These are phyloP conservation scores for Marasmius tenuissimus DNA, from an alignment of 1,284 basidiomycete species.

Conservation along the genomic window DNA sequence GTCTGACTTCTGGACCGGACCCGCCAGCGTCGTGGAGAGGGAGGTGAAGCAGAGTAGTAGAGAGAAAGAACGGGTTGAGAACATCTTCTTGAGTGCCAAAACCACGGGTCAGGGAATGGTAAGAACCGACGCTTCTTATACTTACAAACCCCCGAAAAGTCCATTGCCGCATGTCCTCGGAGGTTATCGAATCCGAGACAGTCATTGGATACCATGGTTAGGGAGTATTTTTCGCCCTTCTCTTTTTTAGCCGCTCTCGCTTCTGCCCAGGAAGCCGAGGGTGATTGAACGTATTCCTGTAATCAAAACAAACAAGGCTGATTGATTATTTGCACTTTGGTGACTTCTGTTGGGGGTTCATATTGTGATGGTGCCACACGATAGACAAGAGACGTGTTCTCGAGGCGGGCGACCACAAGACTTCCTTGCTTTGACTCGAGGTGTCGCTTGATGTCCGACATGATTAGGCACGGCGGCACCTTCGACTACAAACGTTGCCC, in stretches of 20 bases:
- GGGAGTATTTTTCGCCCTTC: too few relatives aligned
- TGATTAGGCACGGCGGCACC: neutral
- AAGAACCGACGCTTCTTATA: neutral
- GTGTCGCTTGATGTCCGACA: neutral
- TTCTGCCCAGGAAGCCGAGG: neutral
- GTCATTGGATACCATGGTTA: neutral
- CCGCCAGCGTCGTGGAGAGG: neutral
- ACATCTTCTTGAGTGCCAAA: neutral
- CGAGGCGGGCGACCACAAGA: neutral
- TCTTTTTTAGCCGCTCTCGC: too few relatives aligned
- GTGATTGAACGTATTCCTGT: neutral
- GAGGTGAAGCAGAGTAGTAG: neutral
- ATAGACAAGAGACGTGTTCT: neutral
- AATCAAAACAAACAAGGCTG: too few relatives aligned
- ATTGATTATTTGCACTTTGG: too few relatives aligned
- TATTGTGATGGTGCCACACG: neutral
- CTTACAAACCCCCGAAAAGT: neutral
- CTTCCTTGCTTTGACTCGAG: neutral
- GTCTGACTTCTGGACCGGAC: conserved; percentile 44
- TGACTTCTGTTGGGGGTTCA: too few relatives aligned
- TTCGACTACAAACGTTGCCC: too few relatives aligned
- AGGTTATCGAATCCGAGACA: neutral
- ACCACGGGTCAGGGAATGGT: neutral
- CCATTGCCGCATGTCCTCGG: neutral
- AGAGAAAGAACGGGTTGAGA: neutral